Conservation (phyloP, 2,329 filamentous ascomycete species). For the Arthrobotrys sinensis region DNA sequence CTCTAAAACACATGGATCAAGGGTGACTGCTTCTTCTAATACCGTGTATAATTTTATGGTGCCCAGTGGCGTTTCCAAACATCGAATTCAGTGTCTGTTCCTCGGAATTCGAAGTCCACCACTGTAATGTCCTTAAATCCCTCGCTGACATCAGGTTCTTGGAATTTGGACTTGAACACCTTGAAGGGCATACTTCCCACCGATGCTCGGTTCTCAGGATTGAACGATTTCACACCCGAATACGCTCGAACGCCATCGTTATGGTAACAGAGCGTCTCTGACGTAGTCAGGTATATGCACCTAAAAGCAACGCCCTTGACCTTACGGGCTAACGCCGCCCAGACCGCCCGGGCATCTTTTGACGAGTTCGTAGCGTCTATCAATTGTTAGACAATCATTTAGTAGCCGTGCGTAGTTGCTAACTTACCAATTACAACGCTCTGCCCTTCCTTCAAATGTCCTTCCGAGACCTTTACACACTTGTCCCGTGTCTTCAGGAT, state of each 20-base stretch:
- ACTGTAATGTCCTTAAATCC: conserved; percentile 86
- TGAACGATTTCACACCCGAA: conserved; percentile 68
- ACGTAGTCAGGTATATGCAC: conserved; percentile 86
- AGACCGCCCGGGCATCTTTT: conserved; percentile 80
- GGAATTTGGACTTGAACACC: conserved; percentile 80
- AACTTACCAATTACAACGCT: conserved; percentile 82
- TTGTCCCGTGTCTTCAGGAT: conserved; percentile 80
- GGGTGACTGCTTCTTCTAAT: background rate
- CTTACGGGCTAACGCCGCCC: conserved; percentile 81
- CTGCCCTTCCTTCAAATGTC: conserved; percentile 75
- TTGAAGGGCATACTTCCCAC: conserved; percentile 86
- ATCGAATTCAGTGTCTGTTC: conserved; percentile 45
- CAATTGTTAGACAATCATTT: conserved; percentile 37
- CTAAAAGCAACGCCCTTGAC: conserved; percentile 79
- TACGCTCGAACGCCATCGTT: conserved; percentile 82
- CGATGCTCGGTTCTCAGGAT: conserved; percentile 82
- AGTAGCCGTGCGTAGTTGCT: background rate
- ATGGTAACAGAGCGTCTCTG: conserved; percentile 80
- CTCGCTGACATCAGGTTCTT: conserved; percentile 79
- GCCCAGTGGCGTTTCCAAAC: conserved; percentile 58
- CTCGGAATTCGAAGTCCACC: conserved; percentile 78
- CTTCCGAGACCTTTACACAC: conserved; percentile 78
- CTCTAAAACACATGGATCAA: background rate
- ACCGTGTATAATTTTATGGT: conserved; percentile 3
- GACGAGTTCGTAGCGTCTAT: conserved; percentile 97